Base-by-base conservation (phyloP, 1,284 basidiomycete species). In the Ustilago nuda region DNA sequence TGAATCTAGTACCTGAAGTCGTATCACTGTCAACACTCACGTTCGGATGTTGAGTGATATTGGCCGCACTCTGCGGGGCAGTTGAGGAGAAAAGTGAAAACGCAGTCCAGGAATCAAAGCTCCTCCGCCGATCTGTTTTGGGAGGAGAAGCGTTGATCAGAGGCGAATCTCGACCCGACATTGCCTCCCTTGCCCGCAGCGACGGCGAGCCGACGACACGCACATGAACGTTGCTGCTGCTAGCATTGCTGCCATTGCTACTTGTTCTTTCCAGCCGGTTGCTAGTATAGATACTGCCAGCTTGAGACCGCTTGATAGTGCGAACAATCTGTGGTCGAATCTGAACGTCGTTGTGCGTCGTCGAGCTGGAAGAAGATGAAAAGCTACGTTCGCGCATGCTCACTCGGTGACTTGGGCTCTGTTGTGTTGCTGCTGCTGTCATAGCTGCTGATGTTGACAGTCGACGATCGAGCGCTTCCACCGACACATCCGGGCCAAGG, bases 261-360 rank as follows among this genome's bases (percentile, higher is more conserved):
- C 69, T 59, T 12, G 69, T 66, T 0, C 69, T 45, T 32, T 72
- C 69, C 37, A 72, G 43, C 8, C 62, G 57, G 19, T 55, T 57
- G 35, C 54, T 45, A 1, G 52, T 48, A 11, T 46, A 65, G 1
- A 56, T 13, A 30, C 35, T 54, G 19, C 57, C 68, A 11, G 55
- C 45, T 23, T 64, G 61, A 6, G 68, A 65, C 4, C 63, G 56
- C 36, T 72, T 66, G 54, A 72, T 67, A 8, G 70, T 64, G 4
- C 70, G 61, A 8, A 72, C 70, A 11, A 72, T 72, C 45, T 72
- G 70, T 4, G 70, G 70, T 27, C 70, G 13, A n/a, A 72, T 72
- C 35, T 72, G 70, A 8, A 72, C 56, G 11, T 72, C 70, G 39
- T 52, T 66, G 19, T 66, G 63, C 41, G 61, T 56, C 30, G 52